Conservation (phyloP, 352 stramenopile genomes). For the Phytopythium delawarense region DNA sequence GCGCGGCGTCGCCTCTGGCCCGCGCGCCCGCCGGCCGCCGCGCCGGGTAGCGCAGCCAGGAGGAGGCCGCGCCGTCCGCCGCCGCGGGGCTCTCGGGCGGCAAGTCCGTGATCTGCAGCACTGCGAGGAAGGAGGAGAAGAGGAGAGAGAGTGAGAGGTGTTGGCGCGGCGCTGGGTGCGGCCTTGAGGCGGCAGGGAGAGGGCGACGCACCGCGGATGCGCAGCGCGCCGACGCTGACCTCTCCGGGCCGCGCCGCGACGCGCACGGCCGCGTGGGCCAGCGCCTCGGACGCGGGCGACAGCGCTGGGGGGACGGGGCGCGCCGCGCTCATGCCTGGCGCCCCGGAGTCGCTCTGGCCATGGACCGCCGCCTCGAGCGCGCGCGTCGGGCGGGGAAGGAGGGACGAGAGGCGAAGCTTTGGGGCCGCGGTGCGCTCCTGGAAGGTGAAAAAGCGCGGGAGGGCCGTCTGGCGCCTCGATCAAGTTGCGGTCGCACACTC, state of each 20-base stretch:
- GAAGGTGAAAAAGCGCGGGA: background rate
- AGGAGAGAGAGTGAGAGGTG: background rate
- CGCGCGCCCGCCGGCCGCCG: constrained; percentile 19
- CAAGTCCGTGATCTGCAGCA: constrained; percentile 49
- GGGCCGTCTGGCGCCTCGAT: background rate
- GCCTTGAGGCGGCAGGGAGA: background rate
- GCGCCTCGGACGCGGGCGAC: constrained; percentile 42
- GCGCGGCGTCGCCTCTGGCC: constrained; percentile 15
- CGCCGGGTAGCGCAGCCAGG: constrained; percentile 45
- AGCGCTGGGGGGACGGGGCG: constrained; percentile 21
- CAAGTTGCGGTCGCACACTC: background rate
- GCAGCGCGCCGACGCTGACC: constrained; percentile 39
- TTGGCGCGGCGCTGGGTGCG: background rate
- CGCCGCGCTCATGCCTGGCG: constrained; percentile 15
- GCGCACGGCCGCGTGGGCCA: constrained; percentile 48
- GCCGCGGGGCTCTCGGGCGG: constrained; percentile 23
- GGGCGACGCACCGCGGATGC: constrained; percentile 42
- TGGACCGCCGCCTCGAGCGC: constrained; percentile 6
- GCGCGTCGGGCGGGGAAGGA: background rate
- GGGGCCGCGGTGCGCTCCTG: background rate
- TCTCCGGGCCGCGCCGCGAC: constrained; percentile 41
- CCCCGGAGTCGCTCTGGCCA: background rate
- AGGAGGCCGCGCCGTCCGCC: constrained; percentile 22
- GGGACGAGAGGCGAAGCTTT: background rate
- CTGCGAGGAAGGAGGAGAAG: constrained; percentile 7